A percentile compares a stretch with the other conserved stretches of the same genome.
Conservation (phyloP, 1,284 basidiomycete genomes). For the Tylopilus orsonianus region DNA sequence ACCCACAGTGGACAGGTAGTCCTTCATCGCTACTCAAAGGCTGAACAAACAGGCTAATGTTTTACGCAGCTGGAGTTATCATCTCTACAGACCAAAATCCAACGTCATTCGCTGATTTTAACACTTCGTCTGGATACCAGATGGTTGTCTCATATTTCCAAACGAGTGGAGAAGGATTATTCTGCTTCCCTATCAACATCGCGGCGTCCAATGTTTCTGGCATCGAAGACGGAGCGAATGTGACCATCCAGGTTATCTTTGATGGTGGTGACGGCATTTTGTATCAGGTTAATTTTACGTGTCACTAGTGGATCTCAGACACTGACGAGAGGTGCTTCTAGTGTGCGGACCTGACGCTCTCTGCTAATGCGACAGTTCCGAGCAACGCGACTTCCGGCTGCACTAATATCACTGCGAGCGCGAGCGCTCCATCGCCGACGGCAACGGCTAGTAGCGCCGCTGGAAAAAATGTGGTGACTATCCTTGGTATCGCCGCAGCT, state of each 20-base stretch:
- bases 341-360: constrained; percentile 35
- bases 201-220: constrained; percentile 44
- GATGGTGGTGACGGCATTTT: constrained; percentile 53
- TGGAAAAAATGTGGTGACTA: constrained; percentile 14
- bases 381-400: constrained; percentile 26
- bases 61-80: constrained; percentile 38
- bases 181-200: constrained; percentile 56
- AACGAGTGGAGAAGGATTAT: constrained; percentile 44
- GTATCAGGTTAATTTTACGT: constrained; percentile 43
- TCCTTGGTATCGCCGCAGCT: constrained; percentile 5
- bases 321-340: constrained; percentile 9
- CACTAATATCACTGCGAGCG: constrained; percentile 20
- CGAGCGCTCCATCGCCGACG: constrained; percentile 13
- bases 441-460: constrained; percentile 14
- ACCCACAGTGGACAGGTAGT: constrained; percentile 41
- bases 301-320: neutral
- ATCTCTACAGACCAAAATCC: constrained; percentile 49
- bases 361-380: constrained; percentile 28
- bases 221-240: constrained; percentile 46
- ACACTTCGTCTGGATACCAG: constrained; percentile 37
- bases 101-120: constrained; percentile 54
- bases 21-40: neutral
- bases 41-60: constrained; percentile 2
- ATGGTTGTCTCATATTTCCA: constrained; percentile 44
- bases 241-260: constrained; percentile 48